Evolutionary conservation across 495 filamentous ascomycete genomes (phyloP).

Genomic region (Evernia prunastri): DNA sequence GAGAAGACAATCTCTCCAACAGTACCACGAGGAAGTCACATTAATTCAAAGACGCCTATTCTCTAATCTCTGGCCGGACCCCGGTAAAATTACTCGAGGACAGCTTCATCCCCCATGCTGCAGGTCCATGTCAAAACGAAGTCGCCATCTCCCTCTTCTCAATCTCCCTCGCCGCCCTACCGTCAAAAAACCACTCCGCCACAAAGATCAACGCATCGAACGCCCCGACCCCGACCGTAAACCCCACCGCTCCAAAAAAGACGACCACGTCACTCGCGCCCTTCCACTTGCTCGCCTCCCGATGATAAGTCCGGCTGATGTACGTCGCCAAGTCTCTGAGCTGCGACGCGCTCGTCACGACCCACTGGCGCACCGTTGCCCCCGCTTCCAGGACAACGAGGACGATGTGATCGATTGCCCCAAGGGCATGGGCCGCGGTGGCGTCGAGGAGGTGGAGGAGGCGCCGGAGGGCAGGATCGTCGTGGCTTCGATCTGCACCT

Average conservation of each 20-base stretch:
- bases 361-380: not conserved
- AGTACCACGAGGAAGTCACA: not conserved
- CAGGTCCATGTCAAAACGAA: not conserved
- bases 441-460: slow-evolving; percentile 8
- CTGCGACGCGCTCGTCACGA: slow-evolving; percentile 4
- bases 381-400: not conserved
- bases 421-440: not conserved
- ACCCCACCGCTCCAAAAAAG: slow-evolving; percentile 3
- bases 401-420: slow-evolving; percentile 10
- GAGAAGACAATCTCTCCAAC: not conserved
- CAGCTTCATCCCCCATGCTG: not conserved
- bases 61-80: not conserved
- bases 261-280: slow-evolving; percentile 4
- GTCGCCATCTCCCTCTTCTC: not conserved
- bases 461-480: not conserved
- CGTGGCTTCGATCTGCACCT: not conserved
- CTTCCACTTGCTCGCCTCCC: slow-evolving; percentile 7
- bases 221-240: slow-evolving; percentile 3
- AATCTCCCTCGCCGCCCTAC: not conserved
- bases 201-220: slow-evolving; percentile 8
- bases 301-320: slow-evolving; percentile 6
- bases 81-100: not conserved
- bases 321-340: slow-evolving; percentile 9
- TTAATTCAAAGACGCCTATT: not conserved
- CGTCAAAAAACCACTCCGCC: slow-evolving; percentile 10